These are phyloP conservation scores for Trichoderma virens DNA, from an alignment of 495 filamentous ascomycete genomes.

Conservation along the genomic window DNA sequence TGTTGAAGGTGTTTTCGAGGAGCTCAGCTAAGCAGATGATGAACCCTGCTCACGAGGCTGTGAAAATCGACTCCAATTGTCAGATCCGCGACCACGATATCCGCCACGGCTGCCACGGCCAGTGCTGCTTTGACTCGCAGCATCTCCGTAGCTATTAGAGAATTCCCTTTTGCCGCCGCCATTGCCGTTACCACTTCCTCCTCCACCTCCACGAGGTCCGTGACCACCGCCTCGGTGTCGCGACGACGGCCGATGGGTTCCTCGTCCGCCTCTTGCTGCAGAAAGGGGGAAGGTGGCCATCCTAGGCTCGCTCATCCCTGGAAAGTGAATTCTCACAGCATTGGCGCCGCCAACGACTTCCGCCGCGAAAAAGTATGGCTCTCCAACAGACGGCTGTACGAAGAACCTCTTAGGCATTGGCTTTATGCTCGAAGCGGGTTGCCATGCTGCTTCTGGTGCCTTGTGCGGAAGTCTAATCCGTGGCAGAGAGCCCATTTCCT, in stretches of 20 bases:
- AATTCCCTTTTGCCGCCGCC: not conserved
- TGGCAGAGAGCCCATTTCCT: slow-evolving; percentile 70
- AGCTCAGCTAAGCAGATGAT: not conserved
- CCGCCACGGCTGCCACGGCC: slow-evolving; percentile 19
- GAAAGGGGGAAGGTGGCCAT: slow-evolving; percentile 30
- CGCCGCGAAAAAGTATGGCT: slow-evolving; percentile 31
- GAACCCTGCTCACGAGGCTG: slow-evolving; percentile 7
- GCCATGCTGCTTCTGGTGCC: slow-evolving; percentile 47
- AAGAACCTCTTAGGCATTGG: slow-evolving; percentile 27
- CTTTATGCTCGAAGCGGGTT: slow-evolving; percentile 31
- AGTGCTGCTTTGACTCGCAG: not conserved
- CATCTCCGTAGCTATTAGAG: not conserved
- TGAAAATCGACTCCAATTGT: slow-evolving; percentile 24
- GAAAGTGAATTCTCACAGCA: slow-evolving; percentile 35
- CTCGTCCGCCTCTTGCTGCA: slow-evolving; percentile 23
- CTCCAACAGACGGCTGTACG: slow-evolving; percentile 28
- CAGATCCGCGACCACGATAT: slow-evolving; percentile 21
- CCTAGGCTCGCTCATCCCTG: slow-evolving; percentile 34
- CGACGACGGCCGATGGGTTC: slow-evolving; percentile 20
- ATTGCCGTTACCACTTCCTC: slow-evolving; percentile 4
- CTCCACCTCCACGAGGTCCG: slow-evolving; percentile 15
- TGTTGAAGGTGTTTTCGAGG: not conserved
- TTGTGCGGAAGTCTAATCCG: slow-evolving; percentile 57
- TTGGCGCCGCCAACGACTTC: slow-evolving; percentile 31
- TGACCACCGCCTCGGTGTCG: slow-evolving; percentile 14